Evolutionary conservation across 495 filamentous ascomycete genomes (phyloP).

Genomic region (Daldinia childiae): DNA sequence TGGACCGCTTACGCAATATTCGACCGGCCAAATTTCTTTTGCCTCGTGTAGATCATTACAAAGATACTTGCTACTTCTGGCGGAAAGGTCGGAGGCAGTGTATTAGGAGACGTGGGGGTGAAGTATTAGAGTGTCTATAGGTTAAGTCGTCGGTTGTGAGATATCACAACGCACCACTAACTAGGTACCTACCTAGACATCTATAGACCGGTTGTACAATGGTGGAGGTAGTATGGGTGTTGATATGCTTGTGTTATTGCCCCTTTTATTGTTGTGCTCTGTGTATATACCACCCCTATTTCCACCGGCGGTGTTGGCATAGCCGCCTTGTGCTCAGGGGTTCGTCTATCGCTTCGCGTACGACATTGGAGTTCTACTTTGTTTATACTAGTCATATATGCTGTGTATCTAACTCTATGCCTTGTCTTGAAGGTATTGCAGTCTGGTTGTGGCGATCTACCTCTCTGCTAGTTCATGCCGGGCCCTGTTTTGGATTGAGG

Average conservation of each 20-base stretch:
- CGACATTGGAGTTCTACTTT: neutral
- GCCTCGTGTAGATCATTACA: neutral
- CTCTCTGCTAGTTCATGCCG: neutral
- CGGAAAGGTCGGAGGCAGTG: neutral
- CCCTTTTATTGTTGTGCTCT: too few relatives aligned
- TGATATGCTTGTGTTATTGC: neutral
- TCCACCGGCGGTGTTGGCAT: neutral
- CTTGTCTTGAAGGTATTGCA: neutral
- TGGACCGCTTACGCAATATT: neutral
- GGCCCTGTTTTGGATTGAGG: neutral
- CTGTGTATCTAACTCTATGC: neutral
- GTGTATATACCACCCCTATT: neutral
- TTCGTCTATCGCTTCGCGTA: neutral
- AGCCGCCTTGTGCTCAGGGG: neutral
- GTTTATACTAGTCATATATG: too few relatives aligned
- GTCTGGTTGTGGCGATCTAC: neutral
- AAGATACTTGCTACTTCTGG: neutral
- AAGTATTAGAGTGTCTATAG: neutral
- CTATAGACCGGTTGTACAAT: too few relatives aligned
- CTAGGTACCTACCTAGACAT: too few relatives aligned
- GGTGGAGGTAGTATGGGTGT: neutral
- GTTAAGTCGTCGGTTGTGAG: neutral
- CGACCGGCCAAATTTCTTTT: neutral
- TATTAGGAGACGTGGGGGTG: neutral
- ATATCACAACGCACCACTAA: neutral